These are phyloP conservation scores for Microdochium bolleyi DNA, from an alignment of 2,329 filamentous ascomycete species.

Conservation along the genomic window DNA sequence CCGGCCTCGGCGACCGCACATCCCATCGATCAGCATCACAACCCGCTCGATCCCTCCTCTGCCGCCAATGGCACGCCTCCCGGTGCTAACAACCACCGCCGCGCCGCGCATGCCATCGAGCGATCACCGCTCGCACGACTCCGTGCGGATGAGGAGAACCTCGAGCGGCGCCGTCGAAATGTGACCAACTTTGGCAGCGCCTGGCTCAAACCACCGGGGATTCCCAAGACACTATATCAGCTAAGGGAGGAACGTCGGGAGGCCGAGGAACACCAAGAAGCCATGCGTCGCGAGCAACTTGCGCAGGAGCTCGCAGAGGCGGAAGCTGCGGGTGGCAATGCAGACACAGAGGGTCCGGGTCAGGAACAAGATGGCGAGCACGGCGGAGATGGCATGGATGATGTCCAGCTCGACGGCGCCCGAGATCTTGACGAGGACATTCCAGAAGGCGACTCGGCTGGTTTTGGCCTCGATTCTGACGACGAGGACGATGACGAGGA, in stretches of 20 bases:
- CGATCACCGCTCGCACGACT: constrained; percentile 61
- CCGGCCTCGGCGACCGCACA: constrained; percentile 25
- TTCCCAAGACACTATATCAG: constrained; percentile 83
- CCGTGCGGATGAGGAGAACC: constrained; percentile 65
- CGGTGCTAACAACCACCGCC: constrained; percentile 17
- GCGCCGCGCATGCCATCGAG: constrained; percentile 35
- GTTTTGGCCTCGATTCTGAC: constrained; percentile 40
- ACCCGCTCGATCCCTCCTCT: constrained; percentile 14
- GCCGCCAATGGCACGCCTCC: constrained; percentile 9
- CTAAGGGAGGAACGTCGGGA: constrained; percentile 85
- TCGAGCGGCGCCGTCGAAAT: constrained; percentile 70
- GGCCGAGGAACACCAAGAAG: constrained; percentile 74
- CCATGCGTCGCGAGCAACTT: constrained; percentile 61
- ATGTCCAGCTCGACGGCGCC: constrained; percentile 46
- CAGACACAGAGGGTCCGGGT: constrained; percentile 11
- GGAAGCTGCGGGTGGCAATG: constrained; percentile 36
- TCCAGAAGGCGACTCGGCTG: constrained; percentile 53
- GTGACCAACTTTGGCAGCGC: constrained; percentile 80
- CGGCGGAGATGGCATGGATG: constrained; percentile 41
- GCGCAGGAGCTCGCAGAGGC: constrained; percentile 69
- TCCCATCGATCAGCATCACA: constrained; percentile 22
- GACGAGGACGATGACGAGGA: constrained; percentile 24
- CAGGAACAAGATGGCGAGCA: constrained; percentile 36
- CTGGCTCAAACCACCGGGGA: constrained; percentile 86
- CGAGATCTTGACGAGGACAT: constrained; percentile 67